Evolutionary conservation across 225 moss, liverwort and hornwort species (phyloP).

Genomic region (Ulota crispa): DNA sequence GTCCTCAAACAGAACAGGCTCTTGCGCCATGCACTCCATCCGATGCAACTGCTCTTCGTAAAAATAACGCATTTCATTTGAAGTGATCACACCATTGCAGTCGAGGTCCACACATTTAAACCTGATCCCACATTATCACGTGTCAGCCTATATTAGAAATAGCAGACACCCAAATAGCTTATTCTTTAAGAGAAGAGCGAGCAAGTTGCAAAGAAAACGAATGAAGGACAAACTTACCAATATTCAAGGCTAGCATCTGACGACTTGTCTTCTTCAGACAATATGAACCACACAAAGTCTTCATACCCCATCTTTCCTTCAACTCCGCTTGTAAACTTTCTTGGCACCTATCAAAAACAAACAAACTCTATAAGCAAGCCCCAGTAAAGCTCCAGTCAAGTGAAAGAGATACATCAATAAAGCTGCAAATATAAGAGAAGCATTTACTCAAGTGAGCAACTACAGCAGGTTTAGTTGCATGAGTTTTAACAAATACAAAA

Average conservation of each 20-base stretch:
- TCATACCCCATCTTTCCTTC: slow-evolving; percentile 97
- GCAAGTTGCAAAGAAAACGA: background rate
- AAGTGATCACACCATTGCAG: slow-evolving; percentile 85
- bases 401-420: background rate
- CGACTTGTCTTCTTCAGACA: slow-evolving; percentile 94
- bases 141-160: slow-evolving; percentile 1
- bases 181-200: background rate
- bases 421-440: background rate
- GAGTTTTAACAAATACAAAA: background rate
- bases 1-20: slow-evolving; percentile 94
- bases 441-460: background rate
- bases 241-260: slow-evolving; percentile 91
- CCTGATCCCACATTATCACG: slow-evolving; percentile 45
- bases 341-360: slow-evolving; percentile 63
- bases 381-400: background rate
- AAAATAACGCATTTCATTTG: slow-evolving; percentile 93
- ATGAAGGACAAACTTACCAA: slow-evolving; percentile 57
- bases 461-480: background rate
- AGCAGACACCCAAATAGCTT: background rate
- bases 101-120: slow-evolving; percentile 96
- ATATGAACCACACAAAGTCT: slow-evolving; percentile 97
- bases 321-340: slow-evolving; percentile 79
- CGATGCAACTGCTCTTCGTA: slow-evolving; percentile 95
- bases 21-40: slow-evolving; percentile 99
- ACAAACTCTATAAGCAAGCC: background rate